Evolutionary conservation across 2,329 filamentous ascomycete genomes (phyloP).

Genomic region (Aureobasidium sp.): DNA sequence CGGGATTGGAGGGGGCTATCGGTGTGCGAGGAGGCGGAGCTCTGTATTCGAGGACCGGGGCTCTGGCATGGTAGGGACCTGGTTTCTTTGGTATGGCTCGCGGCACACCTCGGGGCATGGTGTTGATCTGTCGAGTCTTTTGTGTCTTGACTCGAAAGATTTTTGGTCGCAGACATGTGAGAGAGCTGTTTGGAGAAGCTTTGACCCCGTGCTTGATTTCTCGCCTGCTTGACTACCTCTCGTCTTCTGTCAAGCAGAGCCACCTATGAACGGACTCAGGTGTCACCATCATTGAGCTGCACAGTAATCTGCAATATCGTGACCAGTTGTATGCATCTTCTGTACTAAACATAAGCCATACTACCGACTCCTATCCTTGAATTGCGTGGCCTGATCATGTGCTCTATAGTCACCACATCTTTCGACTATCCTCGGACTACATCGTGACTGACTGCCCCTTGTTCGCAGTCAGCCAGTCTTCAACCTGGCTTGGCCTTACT

Average conservation of each 20-base stretch:
- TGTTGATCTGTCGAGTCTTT: not conserved
- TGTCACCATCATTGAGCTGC: not conserved
- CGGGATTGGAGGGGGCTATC: not conserved
- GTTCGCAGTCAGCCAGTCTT: not conserved
- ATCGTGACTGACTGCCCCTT: not conserved
- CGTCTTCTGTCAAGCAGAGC: not conserved
- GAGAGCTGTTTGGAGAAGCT: not conserved
- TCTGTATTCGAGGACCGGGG: not conserved
- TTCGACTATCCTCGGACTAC: not conserved
- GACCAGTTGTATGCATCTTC: too few species aligned
- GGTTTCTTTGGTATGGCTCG: conserved; percentile 9
- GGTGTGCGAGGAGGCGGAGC: not conserved
- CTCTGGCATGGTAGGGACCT: conserved; percentile 10
- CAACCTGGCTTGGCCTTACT: too few species aligned
- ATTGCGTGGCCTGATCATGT: too few species aligned
- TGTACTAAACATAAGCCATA: too few species aligned
- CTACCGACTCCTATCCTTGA: too few species aligned
- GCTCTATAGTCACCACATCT: not conserved
- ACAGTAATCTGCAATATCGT: not conserved
- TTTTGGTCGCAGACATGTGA: conserved; percentile 6
- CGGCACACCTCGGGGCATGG: conserved; percentile 11
- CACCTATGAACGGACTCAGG: not conserved
- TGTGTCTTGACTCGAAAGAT: not conserved
- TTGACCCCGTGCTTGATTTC: not conserved
- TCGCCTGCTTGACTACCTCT: not conserved